Conservation (phyloP, 2,329 filamentous ascomycete genomes). For the Aureobasidium subglaciale region DNA sequence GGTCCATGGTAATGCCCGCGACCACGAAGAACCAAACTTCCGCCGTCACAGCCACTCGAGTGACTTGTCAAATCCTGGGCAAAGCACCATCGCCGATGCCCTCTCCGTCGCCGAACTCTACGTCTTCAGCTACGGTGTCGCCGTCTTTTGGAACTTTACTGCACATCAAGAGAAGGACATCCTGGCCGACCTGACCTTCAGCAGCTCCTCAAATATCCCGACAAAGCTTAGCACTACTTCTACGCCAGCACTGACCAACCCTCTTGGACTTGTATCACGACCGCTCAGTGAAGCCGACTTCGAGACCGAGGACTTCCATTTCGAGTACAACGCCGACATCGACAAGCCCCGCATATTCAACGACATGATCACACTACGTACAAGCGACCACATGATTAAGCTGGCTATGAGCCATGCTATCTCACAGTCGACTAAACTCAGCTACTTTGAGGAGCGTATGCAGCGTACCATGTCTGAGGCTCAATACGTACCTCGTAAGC, state of each 20-base stretch:
- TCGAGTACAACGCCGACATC: constrained; percentile 85
- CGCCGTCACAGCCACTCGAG: constrained; percentile 24
- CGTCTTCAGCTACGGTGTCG: constrained; percentile 93
- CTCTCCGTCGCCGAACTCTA: constrained; percentile 91
- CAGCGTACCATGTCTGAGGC: constrained; percentile 87
- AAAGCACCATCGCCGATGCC: constrained; percentile 58
- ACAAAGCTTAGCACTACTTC: constrained; percentile 14
- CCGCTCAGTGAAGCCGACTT: constrained; percentile 84
- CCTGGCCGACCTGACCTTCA: constrained; percentile 88
- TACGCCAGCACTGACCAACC: constrained; percentile 20
- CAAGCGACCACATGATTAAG: constrained; percentile 98
- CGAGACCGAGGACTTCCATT: constrained; percentile 97
- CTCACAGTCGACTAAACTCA: constrained; percentile 92
- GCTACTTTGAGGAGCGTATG: constrained; percentile 95
- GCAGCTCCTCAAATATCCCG: constrained; percentile 50
- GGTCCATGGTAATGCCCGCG: constrained; percentile 22
- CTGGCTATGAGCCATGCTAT: constrained; percentile 96
- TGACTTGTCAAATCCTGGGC: constrained; percentile 36
- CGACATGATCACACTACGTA: constrained; percentile 96
- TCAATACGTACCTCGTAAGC: constrained; percentile 80
- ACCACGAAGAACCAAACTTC: constrained; percentile 13
- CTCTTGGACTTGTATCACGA: constrained; percentile 63
- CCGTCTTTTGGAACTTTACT: constrained; percentile 98
- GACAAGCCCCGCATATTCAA: constrained; percentile 90
- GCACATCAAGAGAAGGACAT: constrained; percentile 95